A percentile compares a stretch with the other conserved stretches of the same genome.
These are phyloP conservation scores for Nematocida sp. DNA, from an alignment of 371 early-diverging fungal genomes.

Conservation along the genomic window DNA sequence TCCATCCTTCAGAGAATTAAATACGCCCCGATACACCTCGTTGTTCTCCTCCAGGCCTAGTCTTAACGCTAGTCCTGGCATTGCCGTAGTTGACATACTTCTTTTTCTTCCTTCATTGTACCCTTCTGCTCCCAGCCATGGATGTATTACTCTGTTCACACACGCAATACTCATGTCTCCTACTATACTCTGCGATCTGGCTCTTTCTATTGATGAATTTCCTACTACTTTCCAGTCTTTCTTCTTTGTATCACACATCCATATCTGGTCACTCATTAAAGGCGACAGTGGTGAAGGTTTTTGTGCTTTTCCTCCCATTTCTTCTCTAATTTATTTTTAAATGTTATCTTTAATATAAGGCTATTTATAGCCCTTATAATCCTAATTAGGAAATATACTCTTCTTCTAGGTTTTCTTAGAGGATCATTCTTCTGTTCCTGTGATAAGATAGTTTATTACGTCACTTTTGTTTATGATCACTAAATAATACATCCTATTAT, in stretches of 20 bases:
- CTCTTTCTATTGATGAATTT: constrained; percentile 26
- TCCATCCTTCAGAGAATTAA: neutral
- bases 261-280: constrained; percentile 35
- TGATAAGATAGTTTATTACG: no score
- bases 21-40: neutral
- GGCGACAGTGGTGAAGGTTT: constrained; percentile 35
- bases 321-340: constrained; percentile 36
- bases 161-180: neutral
- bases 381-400: no score
- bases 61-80: constrained; percentile 7
- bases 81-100: constrained; percentile 38
- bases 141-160: neutral
- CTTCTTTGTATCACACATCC: neutral
- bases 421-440: no score
- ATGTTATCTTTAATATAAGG: constrained; percentile 46
- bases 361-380: no score
- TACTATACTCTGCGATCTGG: constrained; percentile 40
- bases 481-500: no score
- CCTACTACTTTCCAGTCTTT: constrained; percentile 50
- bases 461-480: no score
- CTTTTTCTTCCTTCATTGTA: constrained; percentile 29
- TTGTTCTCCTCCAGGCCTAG: constrained; percentile 21
- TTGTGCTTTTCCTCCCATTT: constrained; percentile 18
- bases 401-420: no score
- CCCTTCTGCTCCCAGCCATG: neutral